phyloP scores from a whole-genome alignment of 768 basidiomycete species.

The Inosperma sp. region DNA sequence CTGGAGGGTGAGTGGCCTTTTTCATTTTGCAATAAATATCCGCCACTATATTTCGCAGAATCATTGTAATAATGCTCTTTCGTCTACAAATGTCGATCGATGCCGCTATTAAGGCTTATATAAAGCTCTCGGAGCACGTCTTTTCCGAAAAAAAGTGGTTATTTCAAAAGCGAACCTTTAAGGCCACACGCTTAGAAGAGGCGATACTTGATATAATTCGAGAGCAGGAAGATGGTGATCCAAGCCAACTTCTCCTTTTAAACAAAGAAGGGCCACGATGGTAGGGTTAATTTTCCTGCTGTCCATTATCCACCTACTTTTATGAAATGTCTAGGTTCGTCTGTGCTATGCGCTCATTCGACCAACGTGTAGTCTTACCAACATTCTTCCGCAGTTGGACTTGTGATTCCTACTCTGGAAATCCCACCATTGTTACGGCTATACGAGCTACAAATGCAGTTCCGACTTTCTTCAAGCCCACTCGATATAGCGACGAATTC shows the following conservation, averaged over 20 bases:
- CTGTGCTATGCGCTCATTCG: not conserved
- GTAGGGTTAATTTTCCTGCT: not conserved
- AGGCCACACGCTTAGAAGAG: not conserved
- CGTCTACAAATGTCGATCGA: slow-evolving; percentile 1
- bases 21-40: not conserved
- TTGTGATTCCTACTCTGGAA: not conserved
- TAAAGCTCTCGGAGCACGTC: not conserved
- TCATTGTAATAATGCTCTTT: not conserved
- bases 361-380: too few species aligned
- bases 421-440: not conserved
- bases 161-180: not conserved
- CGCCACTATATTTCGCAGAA: not conserved
- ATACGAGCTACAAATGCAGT: not conserved
- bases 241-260: not conserved
- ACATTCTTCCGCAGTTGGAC: not conserved
- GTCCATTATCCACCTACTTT: not conserved
- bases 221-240: not conserved
- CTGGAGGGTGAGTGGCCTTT: slow-evolving; percentile 1
- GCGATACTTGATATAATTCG: not conserved
- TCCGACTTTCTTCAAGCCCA: not conserved
- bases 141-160: slow-evolving; percentile 1
- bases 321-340: not conserved
- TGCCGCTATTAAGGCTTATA: not conserved
- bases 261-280: not conserved
- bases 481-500: not conserved